Evolutionary conservation across 306 rosid species (phyloP), one percentile per base, ranked within the genome.

Genomic region (Datisca glomerata): DNA sequence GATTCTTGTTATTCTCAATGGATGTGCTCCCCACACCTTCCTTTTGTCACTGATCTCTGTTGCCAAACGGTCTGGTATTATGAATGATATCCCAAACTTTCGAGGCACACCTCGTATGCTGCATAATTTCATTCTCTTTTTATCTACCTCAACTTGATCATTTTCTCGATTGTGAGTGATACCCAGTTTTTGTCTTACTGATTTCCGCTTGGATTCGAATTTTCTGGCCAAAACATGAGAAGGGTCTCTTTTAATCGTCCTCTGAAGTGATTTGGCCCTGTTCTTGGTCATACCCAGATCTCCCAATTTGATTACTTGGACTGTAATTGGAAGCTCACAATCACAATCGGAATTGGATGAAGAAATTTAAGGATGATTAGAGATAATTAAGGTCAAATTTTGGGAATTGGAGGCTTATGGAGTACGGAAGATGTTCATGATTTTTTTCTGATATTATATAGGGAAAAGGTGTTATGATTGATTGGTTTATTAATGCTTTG

Each of bases 61-160:
- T 4, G 43, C 61, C 21, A 63, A 27, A 32, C 69, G 64, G 14
- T 75, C 78, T 13, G 75, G 67, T 45, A 70, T 53, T n/a, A 55
- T 47, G 61, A 75, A 66, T 19, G 83, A 55, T 13, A 75, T 48
- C 12, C 78, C 72, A 56, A 63, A 75, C 45, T 31, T 70, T 37
- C 54, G 24, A 34, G 45, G 63, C 19, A 12, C 8, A 38, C 66
- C 7, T 59, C 57, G 38, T 41, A 7, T 22, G 18, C 12, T 37
- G 45, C 45, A 51, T 2, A 39, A 12, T 20, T 38, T 9, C 40
- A 24, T 27, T 52, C 17, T 27, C 25, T 7, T 7, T n/a, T 52
- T 37, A 13, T n/a, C 42, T 2, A 16, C 2, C 7, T 9, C 42
- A 16, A 37, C 42, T 49, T 16, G 45, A 21, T 24, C 12, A 0